Base-by-base conservation (phyloP, 2,329 filamentous ascomycete genomes). In the Stachybotrys chartarum region DNA sequence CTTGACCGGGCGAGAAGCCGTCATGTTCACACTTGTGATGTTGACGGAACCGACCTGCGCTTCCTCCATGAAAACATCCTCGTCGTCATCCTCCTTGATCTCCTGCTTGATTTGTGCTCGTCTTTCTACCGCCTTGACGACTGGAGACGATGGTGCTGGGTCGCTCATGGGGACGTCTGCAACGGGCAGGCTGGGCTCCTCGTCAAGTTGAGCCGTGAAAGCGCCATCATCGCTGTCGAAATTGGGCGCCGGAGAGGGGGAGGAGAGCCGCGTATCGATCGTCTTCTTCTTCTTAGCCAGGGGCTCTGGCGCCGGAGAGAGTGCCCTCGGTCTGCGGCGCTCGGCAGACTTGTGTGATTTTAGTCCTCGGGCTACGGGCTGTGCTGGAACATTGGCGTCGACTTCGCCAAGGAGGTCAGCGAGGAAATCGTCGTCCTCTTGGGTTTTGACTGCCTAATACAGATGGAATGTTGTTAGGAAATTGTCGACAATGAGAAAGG, bases 341-440 rank as follows among this genome's bases (percentile, higher is more conserved):
- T 89, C 84, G 57, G 87, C 85, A 16, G 86, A 87, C 69, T 89
- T 88, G 60, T 91, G 78, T 45, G 85, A 75, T 71, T 75, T 87
- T 32, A 82, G 77, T 32, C 79, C 70, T 54, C 81, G 80, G 31
- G 85, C 78, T 31, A 85, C 78, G 11, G 84, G 75, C 1, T 78
- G 72, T 1, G 73, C 70, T 1, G 78, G 75, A 54, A 82, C 74
- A 65, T 94, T 96, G 52, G 83, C 83, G 67, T 97, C 91, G 55
- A 99, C 89, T 71, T 97, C 91, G 57, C 85, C 91, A 1, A 99
- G 82, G 2, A 99, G 80, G 65, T 87, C 85, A 17, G 85, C 83
- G 72, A 99, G 83, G 72, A 97, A 99, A 55, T 88, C 87, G 56
- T 91, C 88, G 65, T 97, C 93, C 61, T 90, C 93, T 63, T 92